These are phyloP conservation scores for Penicillium capsulatum DNA, from an alignment of 2,329 filamentous ascomycete species.

Conservation along the genomic window DNA sequence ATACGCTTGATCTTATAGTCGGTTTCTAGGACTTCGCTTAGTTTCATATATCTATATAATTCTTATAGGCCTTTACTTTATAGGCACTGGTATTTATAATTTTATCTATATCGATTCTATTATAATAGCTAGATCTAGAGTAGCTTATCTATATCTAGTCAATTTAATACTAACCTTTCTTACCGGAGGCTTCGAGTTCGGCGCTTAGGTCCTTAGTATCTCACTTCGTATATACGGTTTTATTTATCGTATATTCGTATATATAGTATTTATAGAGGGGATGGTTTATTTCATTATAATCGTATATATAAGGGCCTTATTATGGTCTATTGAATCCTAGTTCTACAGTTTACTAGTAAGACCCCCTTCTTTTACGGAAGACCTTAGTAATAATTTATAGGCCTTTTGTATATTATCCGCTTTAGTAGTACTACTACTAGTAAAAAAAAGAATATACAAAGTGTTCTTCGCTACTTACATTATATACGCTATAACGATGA, in stretches of 20 bases:
- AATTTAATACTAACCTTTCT: slow-evolving; percentile 17
- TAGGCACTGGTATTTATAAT: slow-evolving; percentile 11
- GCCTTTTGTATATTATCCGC: slow-evolving; percentile 11
- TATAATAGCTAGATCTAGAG: slow-evolving; percentile 7
- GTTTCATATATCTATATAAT: slow-evolving; percentile 4
- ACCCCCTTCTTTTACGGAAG: neutral
- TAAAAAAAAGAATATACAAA: slow-evolving; percentile 18
- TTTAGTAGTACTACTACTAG: slow-evolving; percentile 10
- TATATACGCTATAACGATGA: slow-evolving; percentile 6
- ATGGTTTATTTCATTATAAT: slow-evolving; percentile 11
- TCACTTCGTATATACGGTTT: slow-evolving; percentile 12
- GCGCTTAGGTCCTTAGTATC: slow-evolving; percentile 12
- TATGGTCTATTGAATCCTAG: slow-evolving; percentile 5
- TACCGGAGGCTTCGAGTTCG: slow-evolving; percentile 13
- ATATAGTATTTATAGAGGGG: slow-evolving; percentile 12
- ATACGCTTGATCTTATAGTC: slow-evolving; percentile 10
- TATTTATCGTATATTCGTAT: slow-evolving; percentile 10
- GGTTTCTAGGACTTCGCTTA: slow-evolving; percentile 5
- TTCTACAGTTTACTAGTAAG: slow-evolving; percentile 16
- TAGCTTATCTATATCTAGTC: slow-evolving; percentile 12
- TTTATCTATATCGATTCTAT: slow-evolving; percentile 6
- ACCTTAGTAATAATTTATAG: slow-evolving; percentile 2
- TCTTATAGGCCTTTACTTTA: slow-evolving; percentile 1
- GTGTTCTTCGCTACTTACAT: slow-evolving; percentile 14
- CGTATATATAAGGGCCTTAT: slow-evolving; percentile 5